A percentile compares a stretch with the other conserved stretches of the same genome.
Conservation (phyloP, 23 red algal genomes). For the Gracilaria caudata region DNA sequence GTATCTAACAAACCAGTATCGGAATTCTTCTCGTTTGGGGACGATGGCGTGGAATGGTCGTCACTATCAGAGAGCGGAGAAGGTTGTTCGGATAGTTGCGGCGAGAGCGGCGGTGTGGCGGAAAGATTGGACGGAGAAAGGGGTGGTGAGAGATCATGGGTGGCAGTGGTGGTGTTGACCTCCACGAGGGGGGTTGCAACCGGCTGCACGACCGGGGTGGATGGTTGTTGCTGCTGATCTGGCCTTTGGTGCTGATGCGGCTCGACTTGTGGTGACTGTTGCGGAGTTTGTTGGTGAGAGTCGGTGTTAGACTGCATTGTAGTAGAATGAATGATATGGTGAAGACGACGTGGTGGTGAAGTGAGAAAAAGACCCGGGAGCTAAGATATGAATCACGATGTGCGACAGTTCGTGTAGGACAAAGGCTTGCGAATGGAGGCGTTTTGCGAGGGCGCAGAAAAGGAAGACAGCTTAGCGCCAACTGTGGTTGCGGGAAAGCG, state of each 20-base stretch:
- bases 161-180: background rate
- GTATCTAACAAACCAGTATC: background rate
- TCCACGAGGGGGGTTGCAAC: constrained; percentile 12
- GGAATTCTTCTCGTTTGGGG: constrained; percentile 4
- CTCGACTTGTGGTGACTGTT: background rate
- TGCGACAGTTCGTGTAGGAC: background rate
- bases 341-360: background rate
- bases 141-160: constrained; percentile 16
- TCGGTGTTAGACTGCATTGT: constrained; percentile 5
- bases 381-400: background rate
- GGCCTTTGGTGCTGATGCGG: background rate
- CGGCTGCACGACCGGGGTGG: constrained; percentile 11
- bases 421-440: background rate
- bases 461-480: no score
- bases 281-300: background rate
- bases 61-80: constrained; percentile 30
- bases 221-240: background rate
- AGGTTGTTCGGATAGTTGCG: constrained; percentile 17
- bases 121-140: constrained; percentile 23
- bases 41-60: constrained; percentile 47
- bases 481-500: background rate
- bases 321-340: background rate
- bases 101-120: constrained; percentile 6
- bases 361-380: background rate
- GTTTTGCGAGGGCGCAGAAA: background rate